Conservation (phyloP, 345 rosid species). For the Cardamine resedifolia region DNA sequence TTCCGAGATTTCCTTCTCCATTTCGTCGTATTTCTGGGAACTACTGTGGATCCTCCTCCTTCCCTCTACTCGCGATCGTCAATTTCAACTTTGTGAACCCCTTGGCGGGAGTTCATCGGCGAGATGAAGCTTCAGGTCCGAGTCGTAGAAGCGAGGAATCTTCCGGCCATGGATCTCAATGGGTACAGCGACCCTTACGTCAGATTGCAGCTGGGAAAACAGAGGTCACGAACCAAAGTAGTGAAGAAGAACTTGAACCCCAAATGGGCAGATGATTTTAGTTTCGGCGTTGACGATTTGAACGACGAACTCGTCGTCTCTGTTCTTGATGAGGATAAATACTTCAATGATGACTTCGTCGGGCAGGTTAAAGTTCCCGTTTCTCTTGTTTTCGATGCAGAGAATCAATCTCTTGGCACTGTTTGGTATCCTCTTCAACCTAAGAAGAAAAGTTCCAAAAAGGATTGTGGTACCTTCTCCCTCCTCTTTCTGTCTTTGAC, state of each 20-base stretch:
- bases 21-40: neutral
- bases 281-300: constrained; percentile 93
- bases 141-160: constrained; percentile 76
- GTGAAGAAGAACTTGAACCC: constrained; percentile 88
- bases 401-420: constrained; percentile 67
- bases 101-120: neutral
- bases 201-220: constrained; percentile 74
- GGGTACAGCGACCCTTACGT: constrained; percentile 94
- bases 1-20: neutral
- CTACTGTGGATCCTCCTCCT: neutral
- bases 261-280: constrained; percentile 85
- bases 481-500: neutral
- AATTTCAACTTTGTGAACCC: neutral
- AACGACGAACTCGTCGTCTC: constrained; percentile 70
- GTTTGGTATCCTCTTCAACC: constrained; percentile 80
- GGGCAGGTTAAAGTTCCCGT: constrained; percentile 72
- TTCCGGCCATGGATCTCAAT: constrained; percentile 87
- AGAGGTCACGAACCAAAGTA: constrained; percentile 72
- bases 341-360: constrained; percentile 81
- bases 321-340: constrained; percentile 90
- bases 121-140: constrained; percentile 77
- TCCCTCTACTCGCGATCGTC: neutral
- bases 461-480: constrained; percentile 65
- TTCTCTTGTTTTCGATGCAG: constrained; percentile 71
- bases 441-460: constrained; percentile 75